These are phyloP conservation scores for Dendrobium nobile DNA, from an alignment of 106 monocot species.

Conservation along the genomic window DNA sequence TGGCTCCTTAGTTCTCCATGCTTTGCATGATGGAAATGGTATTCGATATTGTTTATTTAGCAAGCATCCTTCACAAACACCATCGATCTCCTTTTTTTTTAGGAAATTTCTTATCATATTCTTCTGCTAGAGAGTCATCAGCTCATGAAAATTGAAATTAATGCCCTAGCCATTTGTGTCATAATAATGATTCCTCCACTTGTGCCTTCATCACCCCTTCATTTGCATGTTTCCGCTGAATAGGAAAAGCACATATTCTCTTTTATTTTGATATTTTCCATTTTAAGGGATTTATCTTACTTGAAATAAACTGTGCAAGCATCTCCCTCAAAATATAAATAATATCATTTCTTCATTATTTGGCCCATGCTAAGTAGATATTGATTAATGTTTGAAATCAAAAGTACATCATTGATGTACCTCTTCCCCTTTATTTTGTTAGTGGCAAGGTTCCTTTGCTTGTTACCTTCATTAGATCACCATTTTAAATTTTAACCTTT, in stretches of 20 bases:
- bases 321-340: not conserved
- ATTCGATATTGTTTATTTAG: not conserved
- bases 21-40: not conserved
- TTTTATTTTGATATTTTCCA: not conserved
- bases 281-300: not conserved
- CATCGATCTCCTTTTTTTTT: not conserved
- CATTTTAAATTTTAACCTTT: not conserved
- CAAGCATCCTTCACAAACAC: not conserved
- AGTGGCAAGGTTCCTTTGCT: not conserved
- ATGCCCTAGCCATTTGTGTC: not conserved
- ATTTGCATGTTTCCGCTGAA: not conserved
- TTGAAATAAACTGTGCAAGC: not conserved
- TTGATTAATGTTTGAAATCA: not conserved
- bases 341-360: not conserved
- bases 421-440: not conserved
- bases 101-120: not conserved
- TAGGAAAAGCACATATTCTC: not conserved
- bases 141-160: not conserved
- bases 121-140: not conserved
- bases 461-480: not conserved
- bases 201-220: not conserved
- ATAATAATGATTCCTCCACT: not conserved
- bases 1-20: not conserved
- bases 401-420: not conserved
- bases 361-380: not conserved